Base-by-base conservation (phyloP, 1,139 yeast species). In the Zygoascus meyerae region DNA sequence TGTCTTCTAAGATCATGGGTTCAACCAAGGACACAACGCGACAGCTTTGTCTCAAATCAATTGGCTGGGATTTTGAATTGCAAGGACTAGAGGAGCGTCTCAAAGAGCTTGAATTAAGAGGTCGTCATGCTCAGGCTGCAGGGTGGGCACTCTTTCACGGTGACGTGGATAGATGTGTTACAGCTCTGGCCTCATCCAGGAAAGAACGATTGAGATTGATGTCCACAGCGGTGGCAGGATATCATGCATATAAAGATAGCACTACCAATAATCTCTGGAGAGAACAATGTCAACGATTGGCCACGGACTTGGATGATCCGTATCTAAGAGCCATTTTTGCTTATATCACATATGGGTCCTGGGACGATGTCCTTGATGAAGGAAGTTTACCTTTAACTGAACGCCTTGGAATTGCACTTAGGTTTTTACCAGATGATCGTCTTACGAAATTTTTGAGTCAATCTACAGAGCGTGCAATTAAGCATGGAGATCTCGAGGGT, bases 131-230 rank as follows among this genome's bases (percentile, higher is more conserved):
- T 53, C 83, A 92, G 61, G 97, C 98, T 0, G 98, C 97, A 0
- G 97, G 95, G 0, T 87, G 96, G 95, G 97, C 97, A 0, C 92
- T 89, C 0, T 92, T 92, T 64, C 94, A 87, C 62, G 96, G 95
- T 1, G 86, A 89, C 63, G 85, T 92, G 1, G 76, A 78, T 3
- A 75, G 81, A 48, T 96, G 97, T 0, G 85, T 90, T 8, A 79
- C 78, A 31, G 82, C 87, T 10, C 69, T 92, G 47, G 70, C 73
- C 1, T 63, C 65, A 15, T 77, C 87, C 2, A 75, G 77, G 44
- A 77, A 75, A 47, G 85, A 81, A 56, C 69, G 83, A 44, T 72
- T 86, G 42, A 67, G 85, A 44, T 72, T 92, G 42, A 89, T 92
- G 75, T 87, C 96, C 0, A 84, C 97, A 0, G 97, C 97, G 0